Conservation (phyloP, 768 basidiomycete genomes). For the Rhodotorula graminis region DNA sequence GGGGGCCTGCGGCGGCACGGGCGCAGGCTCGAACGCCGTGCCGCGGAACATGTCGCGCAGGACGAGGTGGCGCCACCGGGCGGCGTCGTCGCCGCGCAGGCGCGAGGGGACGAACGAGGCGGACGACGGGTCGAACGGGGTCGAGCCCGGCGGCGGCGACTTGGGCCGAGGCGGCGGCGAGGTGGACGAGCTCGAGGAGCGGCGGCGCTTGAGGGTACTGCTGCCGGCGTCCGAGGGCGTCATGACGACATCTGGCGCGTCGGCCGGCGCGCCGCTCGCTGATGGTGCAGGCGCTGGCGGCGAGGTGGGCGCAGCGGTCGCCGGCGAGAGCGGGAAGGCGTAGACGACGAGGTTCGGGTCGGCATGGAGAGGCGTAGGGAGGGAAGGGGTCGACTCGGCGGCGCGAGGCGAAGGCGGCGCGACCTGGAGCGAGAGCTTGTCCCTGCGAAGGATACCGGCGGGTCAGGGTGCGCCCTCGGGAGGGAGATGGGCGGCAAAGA, state of each 20-base stretch:
- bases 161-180: constrained; percentile 30
- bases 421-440: constrained; percentile 53
- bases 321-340: constrained; percentile 53
- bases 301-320: not conserved
- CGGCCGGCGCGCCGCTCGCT: not conserved
- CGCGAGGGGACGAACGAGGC: constrained; percentile 21
- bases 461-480: no score
- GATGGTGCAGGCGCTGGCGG: rapidly evolving
- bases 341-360: constrained; percentile 59
- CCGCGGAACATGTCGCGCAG: constrained; percentile 46
- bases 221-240: not conserved
- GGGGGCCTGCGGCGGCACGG: not conserved
- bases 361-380: constrained; percentile 17
- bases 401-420: constrained; percentile 47
- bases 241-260: no score
- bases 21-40: constrained; percentile 7
- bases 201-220: constrained; percentile 42
- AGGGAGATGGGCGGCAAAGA: no score
- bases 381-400: no score
- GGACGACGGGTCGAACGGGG: constrained; percentile 3
- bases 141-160: constrained; percentile 15
- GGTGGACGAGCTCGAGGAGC: constrained; percentile 31
- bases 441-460: constrained; percentile 53
- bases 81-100: constrained; percentile 3
- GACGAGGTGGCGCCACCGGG: constrained; percentile 41